Evolutionary conservation across 148 eudicot genomes (phyloP).

Genomic region (Heliamphora exappendiculata): DNA sequence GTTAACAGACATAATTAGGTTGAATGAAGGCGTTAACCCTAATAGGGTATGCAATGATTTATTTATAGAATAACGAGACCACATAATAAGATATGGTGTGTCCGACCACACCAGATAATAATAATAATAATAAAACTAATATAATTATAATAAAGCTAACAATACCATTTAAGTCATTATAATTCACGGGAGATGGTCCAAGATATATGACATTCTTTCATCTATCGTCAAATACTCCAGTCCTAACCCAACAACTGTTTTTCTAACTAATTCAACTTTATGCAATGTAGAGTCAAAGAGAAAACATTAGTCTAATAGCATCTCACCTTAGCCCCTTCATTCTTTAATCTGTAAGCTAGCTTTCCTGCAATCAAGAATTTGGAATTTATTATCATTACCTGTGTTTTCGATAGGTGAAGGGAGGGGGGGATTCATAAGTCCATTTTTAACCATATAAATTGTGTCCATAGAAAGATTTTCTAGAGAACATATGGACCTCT

Average conservation of each 20-base stretch:
- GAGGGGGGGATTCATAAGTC: not conserved
- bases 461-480: not conserved
- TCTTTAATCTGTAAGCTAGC: slow-evolving; percentile 86
- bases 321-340: slow-evolving; percentile 82
- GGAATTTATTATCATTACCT: slow-evolving; percentile 7
- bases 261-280: not conserved
- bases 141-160: too few species aligned
- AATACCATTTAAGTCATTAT: not conserved
- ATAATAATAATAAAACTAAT: too few species aligned
- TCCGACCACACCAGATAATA: too few species aligned
- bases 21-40: too few species aligned
- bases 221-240: not conserved
- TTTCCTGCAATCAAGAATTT: slow-evolving; percentile 55
- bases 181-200: not conserved
- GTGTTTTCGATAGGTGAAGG: not conserved
- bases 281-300: too few species aligned
- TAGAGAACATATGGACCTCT: not conserved
- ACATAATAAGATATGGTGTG: too few species aligned
- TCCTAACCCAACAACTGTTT: not conserved
- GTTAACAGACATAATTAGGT: too few species aligned
- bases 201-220: not conserved
- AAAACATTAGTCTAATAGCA: not conserved
- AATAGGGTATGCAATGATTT: too few species aligned
- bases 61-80: too few species aligned
- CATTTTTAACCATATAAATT: not conserved